These are phyloP conservation scores for Solanum clarkiae DNA, from an alignment of 257 asterid genomes.

Conservation along the genomic window DNA sequence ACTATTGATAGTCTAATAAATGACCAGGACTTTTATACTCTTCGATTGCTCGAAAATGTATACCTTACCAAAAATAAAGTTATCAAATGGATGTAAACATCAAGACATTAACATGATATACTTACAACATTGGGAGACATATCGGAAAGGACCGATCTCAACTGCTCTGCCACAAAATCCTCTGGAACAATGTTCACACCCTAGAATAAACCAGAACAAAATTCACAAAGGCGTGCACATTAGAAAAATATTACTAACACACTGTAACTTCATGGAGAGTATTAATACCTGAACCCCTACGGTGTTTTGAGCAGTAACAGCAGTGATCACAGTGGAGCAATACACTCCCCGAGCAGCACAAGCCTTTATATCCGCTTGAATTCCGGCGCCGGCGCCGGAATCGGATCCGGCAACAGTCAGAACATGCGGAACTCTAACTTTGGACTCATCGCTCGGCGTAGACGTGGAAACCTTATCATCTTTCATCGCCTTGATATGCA, in stretches of 20 bases:
- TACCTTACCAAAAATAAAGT: not conserved
- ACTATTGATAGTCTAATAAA: not conserved
- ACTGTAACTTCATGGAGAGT: not conserved
- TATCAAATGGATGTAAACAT: not conserved
- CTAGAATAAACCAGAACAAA: conserved; percentile 25
- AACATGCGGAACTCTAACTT: conserved; percentile 66
- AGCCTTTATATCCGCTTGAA: conserved; percentile 90
- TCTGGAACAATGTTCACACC: conserved; percentile 54
- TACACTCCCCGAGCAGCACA: conserved; percentile 83
- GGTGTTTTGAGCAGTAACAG: conserved; percentile 93
- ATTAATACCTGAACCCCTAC: conserved; percentile 71
- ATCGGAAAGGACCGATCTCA: conserved; percentile 74
- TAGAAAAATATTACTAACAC: not conserved
- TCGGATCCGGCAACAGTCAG: conserved; percentile 94
- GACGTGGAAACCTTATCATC: conserved; percentile 1
- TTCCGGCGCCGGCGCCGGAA: conserved; percentile 92
- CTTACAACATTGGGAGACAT: conserved; percentile 95
- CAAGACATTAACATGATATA: not conserved
- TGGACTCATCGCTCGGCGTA: not conserved
- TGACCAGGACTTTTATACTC: not conserved
- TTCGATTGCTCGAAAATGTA: not conserved
- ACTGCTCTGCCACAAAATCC: conserved; percentile 64
- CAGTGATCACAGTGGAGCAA: conserved; percentile 87
- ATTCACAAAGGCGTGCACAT: not conserved
- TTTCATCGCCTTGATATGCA: conserved; percentile 25